Evolutionary conservation across 2,329 filamentous ascomycete genomes (phyloP), one percentile per base, ranked within the genome.

Genomic region (Remersonia thermophila): DNA sequence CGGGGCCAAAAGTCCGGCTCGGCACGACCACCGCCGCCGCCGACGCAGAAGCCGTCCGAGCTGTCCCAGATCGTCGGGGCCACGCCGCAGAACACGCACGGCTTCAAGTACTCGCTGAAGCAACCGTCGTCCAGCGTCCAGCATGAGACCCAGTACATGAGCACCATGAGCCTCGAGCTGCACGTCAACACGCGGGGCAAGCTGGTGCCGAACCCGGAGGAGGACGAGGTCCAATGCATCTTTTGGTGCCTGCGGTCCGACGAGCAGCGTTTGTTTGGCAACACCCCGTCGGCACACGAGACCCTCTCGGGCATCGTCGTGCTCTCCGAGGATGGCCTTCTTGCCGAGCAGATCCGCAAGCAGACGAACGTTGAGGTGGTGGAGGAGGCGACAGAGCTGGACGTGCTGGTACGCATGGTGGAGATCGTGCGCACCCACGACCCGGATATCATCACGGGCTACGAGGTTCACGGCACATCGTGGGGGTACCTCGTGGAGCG

Each of bases 401-500:
- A 93, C 45, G 57, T 95, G 20, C 75, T 98, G 55, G 81, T 83
- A 30, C 73, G 77, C n/a, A 73, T 96, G 57, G 78, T 94, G 12
- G 80, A 91, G 47, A 78, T 94, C 49, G 89, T 98, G 14, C 76
- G 86, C 27, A 65, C 66, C 3, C 71, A 82, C 49, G 91, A 98
- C 54, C 91, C 91, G 0, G 91, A 98, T 51, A 83, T 98, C 18
- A 65, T 98, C 29, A 91, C 87, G 0, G 91, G 91, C 0, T 98
- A 91, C 49, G 91, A 98, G 57, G 86, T 96, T 0, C 86, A 95
- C 51, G 84, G 86, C 36, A 72, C 77, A 40, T 95, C 87, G 1
- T 98, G 91, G 91, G 91, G 93, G 1, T 98, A 93, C 56, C 58
- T 98, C 27, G 89, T 95, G 33, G 89, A 98, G 59, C 75, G 91